A percentile compares a stretch with the other conserved stretches of the same genome.
These are phyloP conservation scores for Sporisorium graminicola DNA, from an alignment of 1,284 basidiomycete species.

Conservation along the genomic window DNA sequence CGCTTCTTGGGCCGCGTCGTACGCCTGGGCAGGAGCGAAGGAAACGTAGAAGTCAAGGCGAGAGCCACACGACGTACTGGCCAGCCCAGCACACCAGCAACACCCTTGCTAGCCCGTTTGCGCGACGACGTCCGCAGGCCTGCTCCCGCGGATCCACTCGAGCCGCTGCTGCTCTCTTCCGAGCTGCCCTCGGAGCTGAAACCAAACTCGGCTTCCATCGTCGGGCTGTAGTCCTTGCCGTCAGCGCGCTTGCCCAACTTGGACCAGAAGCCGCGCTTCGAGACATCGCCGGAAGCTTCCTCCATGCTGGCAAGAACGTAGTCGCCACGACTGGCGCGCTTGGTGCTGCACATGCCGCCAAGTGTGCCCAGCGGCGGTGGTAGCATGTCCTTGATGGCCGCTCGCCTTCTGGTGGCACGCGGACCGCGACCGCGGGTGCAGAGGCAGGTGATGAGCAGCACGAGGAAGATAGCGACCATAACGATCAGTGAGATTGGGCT, in stretches of 20 bases:
- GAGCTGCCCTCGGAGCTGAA: conserved; percentile 52
- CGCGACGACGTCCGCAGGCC: conserved; percentile 18
- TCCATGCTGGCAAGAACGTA: conserved; percentile 65
- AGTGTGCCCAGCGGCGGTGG: conserved; percentile 55
- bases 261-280: conserved; percentile 44
- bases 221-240: conserved; percentile 40
- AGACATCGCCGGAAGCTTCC: conserved; percentile 43
- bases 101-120: conserved; percentile 22
- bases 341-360: conserved; percentile 43
- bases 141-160: conserved; percentile 23
- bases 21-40: conserved; percentile 33
- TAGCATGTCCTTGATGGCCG: conserved; percentile 51
- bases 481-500: conserved; percentile 38
- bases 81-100: conserved; percentile 33
- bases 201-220: conserved; percentile 48
- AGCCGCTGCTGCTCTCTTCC: conserved; percentile 49
- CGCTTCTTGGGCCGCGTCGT: conserved; percentile 37
- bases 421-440: conserved; percentile 53
- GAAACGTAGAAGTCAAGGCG: conserved; percentile 29
- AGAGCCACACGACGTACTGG: conserved; percentile 41
- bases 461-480: conserved; percentile 42
- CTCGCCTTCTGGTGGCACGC: conserved; percentile 43
- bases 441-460: conserved; percentile 46
- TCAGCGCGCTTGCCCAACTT: conserved; percentile 45
- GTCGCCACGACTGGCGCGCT: conserved; percentile 51